Evolutionary conservation across 108 stramenopile genomes (phyloP), one percentile per base, ranked within the genome.

Genomic region (Pseudonitzschia delicatissima): DNA sequence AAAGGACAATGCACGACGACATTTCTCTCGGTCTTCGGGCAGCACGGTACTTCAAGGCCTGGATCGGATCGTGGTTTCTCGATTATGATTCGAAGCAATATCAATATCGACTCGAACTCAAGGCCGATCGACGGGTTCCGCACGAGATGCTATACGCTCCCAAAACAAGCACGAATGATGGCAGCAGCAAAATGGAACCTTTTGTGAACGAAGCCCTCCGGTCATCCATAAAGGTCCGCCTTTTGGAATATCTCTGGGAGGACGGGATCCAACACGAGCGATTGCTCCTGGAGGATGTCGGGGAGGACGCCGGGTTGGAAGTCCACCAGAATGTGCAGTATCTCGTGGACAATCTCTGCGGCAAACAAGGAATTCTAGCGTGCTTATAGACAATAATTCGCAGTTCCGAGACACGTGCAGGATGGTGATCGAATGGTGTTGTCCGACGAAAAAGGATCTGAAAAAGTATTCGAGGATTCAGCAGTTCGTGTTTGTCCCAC

Each of bases 241-340:
- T 55, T 0, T 55, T 31, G n/a, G 53, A 55, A 33, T 55, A 55
- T 15, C 12, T 0, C 12, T 33, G n/a, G 9, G 27, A 7, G 29
- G 29, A 8, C 6, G 32, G 2, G 8, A 29, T 11, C 26, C n/a
- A 55, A 13, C 17, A 55, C 25, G 51, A n/a, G 11, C 53, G 53
- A 27, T 17, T 55, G 53, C 32, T 55, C 12, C 29, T 55, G n/a
- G 53, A 55, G 29, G 53, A 55, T 27, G n/a, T 18, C 32, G 53
- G 53, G 53, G 53, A 55, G 13, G 29, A 55, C 32, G 53, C 53
- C 32, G 53, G 53, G n/a, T 17, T 55, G 32, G 53, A 55, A 1
- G 32, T 55, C 12, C 53, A 55, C 32, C 53, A 33, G 17, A 55
- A 55, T 17, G 53, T 55, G 15, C 53, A 17, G 32, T 55, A 55